Percentiles rank a stretch among this genome's conserved stretches.
Conservation (phyloP, 495 filamentous ascomycete species). For the Aspergillus indologenus region DNA sequence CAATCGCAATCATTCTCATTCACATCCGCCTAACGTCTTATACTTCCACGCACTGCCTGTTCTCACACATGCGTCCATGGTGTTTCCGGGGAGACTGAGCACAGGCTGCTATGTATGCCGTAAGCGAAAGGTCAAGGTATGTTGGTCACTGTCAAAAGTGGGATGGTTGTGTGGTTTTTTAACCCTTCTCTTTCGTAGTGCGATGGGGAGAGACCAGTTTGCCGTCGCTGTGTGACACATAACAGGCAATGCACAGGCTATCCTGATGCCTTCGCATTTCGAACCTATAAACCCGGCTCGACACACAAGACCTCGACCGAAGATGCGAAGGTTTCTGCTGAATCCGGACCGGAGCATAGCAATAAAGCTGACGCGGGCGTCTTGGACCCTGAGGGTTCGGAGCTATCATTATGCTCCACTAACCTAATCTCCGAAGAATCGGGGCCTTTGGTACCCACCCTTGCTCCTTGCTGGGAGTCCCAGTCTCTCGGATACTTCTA, state of each 20-base stretch:
- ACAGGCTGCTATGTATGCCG: conserved; percentile 7
- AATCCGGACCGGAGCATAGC: too few species aligned
- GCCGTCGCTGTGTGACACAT: neutral
- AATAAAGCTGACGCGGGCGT: too few species aligned
- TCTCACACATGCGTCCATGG: conserved; percentile 3
- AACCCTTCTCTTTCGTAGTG: neutral
- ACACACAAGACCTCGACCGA: too few species aligned
- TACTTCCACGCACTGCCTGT: too few species aligned
- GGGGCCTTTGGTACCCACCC: neutral
- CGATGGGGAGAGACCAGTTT: neutral
- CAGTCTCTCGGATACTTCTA: conserved; percentile 6
- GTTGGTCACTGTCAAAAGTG: neutral
- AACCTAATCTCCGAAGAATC: too few species aligned
- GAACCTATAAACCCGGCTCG: neutral
- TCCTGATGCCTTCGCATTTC: conserved; percentile 3
- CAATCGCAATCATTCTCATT: too few species aligned
- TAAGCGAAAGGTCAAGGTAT: conserved; percentile 11
- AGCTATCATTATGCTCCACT: too few species aligned
- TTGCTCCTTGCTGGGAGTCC: neutral
- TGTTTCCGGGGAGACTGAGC: conserved; percentile 8
- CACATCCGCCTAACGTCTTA: too few species aligned
- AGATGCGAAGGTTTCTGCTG: too few species aligned
- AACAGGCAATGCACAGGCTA: neutral
- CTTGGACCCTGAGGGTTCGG: too few species aligned
- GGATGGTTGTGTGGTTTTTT: too few species aligned